Base-by-base conservation (phyloP, 345 rosid genomes). In the Durio zibethinus region DNA sequence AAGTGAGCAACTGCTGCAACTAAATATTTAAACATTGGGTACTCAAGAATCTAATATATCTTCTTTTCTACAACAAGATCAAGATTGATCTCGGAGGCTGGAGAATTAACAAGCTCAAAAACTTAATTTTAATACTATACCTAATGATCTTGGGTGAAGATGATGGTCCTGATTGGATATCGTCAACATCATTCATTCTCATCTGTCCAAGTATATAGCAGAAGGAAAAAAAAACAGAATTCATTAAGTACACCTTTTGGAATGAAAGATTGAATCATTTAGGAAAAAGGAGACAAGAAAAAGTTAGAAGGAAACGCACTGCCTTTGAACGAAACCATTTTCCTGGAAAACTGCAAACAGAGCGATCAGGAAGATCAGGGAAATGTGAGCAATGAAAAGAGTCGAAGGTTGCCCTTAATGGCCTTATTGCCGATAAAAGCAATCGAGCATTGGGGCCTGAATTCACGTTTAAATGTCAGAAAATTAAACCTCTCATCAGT, bases 381-480 rank as follows among this genome's bases (percentile, higher is more conserved):
- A 62, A 48, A 57, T 68, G 63, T 16, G 80, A 56, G 36, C 15
- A 21, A 40, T 15, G 79, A 56, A 66, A 76, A 25, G 50, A 52
- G n/a, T 43, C 52, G 16, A 66, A 40, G 7, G 56, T 35, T 21
- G 21, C 52, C 4, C 52, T 0, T 11, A 56, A 63, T 52, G 64
- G 61, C 71, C 40, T 76, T 36, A 59, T 25, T 23, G 82, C 56
- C 7, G 82, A 76, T 20, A 76, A 29, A 29, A 61, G 29, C 43
- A 82, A 76, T 67, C 79, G 61, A 72, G 74, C 57, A 77, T 80
- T 84, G 0, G 56, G 64, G 5, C 87, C 86, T 84, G 85, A 23
- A 78, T 66, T 43, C 27, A 53, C 4, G 0, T 42, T 27, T 14
- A 75, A 5, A n/a, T 15, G 3, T 52, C 61, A 18, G 1, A 52